These are phyloP conservation scores for Iberis amara DNA, from an alignment of 441 rosid genomes.

Conservation along the genomic window DNA sequence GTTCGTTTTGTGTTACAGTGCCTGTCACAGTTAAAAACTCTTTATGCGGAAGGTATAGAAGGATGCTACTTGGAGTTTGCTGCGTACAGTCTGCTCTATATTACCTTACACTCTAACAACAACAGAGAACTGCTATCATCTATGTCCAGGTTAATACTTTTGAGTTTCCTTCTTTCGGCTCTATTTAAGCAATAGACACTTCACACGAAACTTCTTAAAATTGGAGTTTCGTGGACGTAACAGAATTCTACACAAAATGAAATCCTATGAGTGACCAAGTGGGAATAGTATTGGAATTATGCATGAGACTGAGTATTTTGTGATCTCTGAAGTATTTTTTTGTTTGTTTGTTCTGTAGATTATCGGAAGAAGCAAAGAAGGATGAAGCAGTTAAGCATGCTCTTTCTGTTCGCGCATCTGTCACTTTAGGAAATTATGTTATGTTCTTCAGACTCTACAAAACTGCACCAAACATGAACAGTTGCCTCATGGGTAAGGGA, in stretches of 20 bases:
- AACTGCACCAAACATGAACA: constrained; percentile 81
- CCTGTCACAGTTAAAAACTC: constrained; percentile 84
- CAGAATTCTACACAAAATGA: too few species aligned
- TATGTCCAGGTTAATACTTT: constrained; percentile 72
- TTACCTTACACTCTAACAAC: constrained; percentile 82
- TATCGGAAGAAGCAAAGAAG: constrained; percentile 63
- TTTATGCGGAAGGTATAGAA: constrained; percentile 87
- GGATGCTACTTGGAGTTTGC: constrained; percentile 90
- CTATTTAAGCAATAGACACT: constrained; percentile 4
- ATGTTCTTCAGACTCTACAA: constrained; percentile 81
- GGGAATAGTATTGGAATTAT: constrained; percentile 6
- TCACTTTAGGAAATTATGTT: constrained; percentile 88
- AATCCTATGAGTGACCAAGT: constrained; percentile 3
- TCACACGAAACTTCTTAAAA: neutral
- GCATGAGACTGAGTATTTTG: neutral
- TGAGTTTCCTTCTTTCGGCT: constrained; percentile 7
- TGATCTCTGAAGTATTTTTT: constrained; percentile 10
- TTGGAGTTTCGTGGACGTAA: too few species aligned
- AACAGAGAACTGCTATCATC: constrained; percentile 76
- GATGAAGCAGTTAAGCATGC: constrained; percentile 90
- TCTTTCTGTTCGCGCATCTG: constrained; percentile 91
- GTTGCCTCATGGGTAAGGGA: constrained; percentile 80
- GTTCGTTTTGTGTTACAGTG: constrained; percentile 51
- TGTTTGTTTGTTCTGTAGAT: constrained; percentile 51
- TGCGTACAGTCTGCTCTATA: constrained; percentile 87